Conservation (phyloP, 495 filamentous ascomycete species). For the Endocarpon pusillum region DNA sequence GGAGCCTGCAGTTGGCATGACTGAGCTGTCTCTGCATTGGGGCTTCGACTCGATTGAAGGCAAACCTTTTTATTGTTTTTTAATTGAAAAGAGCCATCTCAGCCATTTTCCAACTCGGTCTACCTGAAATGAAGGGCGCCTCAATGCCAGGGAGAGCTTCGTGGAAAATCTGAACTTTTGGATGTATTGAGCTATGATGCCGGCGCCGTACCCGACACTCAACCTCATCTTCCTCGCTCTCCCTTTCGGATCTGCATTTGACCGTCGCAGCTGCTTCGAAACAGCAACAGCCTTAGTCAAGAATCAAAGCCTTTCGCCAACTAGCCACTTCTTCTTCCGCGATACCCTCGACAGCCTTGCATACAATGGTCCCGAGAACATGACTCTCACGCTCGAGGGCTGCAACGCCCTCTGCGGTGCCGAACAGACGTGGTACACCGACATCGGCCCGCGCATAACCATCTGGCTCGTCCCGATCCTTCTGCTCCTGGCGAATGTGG, state of each 20-base stretch:
- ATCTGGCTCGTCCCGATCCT: conserved; percentile 18
- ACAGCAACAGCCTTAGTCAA: neutral
- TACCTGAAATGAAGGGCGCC: too few relatives aligned
- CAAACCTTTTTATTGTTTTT: too few relatives aligned
- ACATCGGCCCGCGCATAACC: conserved; percentile 8
- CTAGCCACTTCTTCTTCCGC: neutral
- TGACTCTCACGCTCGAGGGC: conserved; percentile 4
- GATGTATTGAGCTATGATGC: neutral
- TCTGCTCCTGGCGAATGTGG: conserved; percentile 15
- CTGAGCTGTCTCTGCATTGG: too few relatives aligned
- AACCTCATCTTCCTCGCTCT: neutral
- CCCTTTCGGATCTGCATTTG: neutral
- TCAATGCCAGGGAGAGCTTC: too few relatives aligned
- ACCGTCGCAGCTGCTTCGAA: neutral
- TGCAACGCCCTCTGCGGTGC: conserved; percentile 5
- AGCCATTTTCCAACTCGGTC: too few relatives aligned
- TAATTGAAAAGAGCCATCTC: too few relatives aligned
- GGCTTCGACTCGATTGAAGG: too few relatives aligned
- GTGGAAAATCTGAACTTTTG: too few relatives aligned
- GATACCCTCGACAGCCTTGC: neutral
- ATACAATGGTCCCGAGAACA: conserved; percentile 1
- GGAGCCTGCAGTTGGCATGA: too few relatives aligned
- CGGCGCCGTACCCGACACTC: neutral
- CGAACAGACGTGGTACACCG: conserved; percentile 1
- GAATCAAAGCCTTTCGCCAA: neutral